These are phyloP conservation scores for Ophiostoma angusticollis DNA, from an alignment of 2,329 filamentous ascomycete species.

Conservation along the genomic window DNA sequence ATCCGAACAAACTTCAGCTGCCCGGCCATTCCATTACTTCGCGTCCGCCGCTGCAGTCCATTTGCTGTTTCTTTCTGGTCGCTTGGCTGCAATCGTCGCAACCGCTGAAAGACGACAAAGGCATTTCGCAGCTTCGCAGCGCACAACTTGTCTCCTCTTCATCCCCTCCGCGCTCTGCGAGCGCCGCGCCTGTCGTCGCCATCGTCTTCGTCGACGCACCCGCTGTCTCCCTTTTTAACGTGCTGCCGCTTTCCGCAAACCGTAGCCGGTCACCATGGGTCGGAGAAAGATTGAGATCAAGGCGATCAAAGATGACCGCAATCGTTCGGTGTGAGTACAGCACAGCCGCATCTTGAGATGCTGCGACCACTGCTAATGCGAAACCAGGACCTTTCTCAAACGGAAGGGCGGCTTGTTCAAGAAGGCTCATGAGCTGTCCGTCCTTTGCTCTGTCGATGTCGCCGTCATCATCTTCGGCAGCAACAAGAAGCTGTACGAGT, in stretches of 20 bases:
- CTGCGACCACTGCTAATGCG: not conserved
- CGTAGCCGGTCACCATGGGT: constrained; percentile 52
- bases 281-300: constrained; percentile 99
- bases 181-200: too few relatives aligned
- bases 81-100: too few relatives aligned
- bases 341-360: too few relatives aligned
- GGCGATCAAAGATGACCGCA: constrained; percentile 96
- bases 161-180: too few relatives aligned
- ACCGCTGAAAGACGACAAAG: too few relatives aligned
- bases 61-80: too few relatives aligned
- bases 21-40: too few relatives aligned
- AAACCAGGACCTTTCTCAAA: constrained; percentile 80
- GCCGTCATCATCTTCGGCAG: constrained; percentile 97
- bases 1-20: constrained; percentile 2
- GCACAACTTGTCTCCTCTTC: too few relatives aligned
- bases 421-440: constrained; percentile 96
- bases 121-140: too few relatives aligned
- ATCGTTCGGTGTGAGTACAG: constrained; percentile 80
- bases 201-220: too few relatives aligned
- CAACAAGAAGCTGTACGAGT: constrained; percentile 99
- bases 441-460: constrained; percentile 95
- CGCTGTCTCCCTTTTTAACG: too few relatives aligned
- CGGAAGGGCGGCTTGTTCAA: constrained; percentile 98
- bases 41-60: too few relatives aligned
- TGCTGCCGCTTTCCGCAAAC: constrained; percentile 4